Evolutionary conservation across 257 asterid genomes (phyloP), one percentile per base, ranked within the genome.

Genomic region (Gentiana macrophylla): DNA sequence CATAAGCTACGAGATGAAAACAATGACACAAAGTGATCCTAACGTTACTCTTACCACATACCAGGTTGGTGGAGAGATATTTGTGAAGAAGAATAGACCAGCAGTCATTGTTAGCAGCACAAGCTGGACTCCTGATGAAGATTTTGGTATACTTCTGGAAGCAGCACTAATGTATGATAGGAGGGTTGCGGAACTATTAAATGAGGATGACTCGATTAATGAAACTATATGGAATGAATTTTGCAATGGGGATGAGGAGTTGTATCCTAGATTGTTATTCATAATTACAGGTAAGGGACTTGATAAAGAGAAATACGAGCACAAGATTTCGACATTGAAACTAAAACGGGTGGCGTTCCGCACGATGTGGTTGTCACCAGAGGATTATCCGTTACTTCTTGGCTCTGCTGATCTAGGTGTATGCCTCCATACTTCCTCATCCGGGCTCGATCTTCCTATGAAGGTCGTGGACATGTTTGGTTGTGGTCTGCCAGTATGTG

Each of bases 391-490:
- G 1, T 66, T 91, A 70, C 98, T 85, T 81, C 97, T 91, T 77
- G 98, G 98, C 87, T 92, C 98, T 33, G 97, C 95, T 44, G 93
- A 92, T 70, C 79, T 92, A 12, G 95, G 98, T 47, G 97, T 88
- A 71, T 92, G 95, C 74, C 79, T 92, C 51, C 98, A 92, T 69
- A 85, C 94, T 52, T 92, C 98, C 37, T 92, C 98, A 12, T 92
- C 97, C 36, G 98, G 98, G 49, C 72, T 92, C 74, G 97, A 88
- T 74, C 77, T 92, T 47, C 97, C 98, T 34, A 92, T 88, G 97
- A 92, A 85, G 97, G 95, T 91, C 60, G 97, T 91, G 59, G 98
- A 91, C 76, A 91, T 85, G 95, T 91, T 85, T 69, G 98, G 98
- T 69, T 85, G 98, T 73, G 97, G 98, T 54, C 73, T 92, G 59